Percentiles rank a stretch among this genome's conserved stretches.
Evolutionary conservation across 257 asterid species (phyloP).

Genomic region (Rubia yunnanensis): DNA sequence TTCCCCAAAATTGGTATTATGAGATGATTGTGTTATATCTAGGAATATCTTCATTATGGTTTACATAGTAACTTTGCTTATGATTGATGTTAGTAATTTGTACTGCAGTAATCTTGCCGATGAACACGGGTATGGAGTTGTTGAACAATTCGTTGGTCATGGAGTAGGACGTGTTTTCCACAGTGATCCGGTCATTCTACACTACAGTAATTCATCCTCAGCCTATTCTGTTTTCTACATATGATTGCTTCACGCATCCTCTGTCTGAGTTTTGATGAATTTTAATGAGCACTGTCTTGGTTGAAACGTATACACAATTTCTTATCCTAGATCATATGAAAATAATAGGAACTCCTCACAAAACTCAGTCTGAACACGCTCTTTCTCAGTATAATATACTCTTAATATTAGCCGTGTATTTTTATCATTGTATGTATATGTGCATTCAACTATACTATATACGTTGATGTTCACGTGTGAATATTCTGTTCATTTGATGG

Average conservation of each 20-base stretch:
- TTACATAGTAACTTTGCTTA: neutral
- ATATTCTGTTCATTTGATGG: neutral
- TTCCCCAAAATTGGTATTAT: constrained; percentile 5
- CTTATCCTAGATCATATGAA: too few species aligned
- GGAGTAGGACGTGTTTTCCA: constrained; percentile 94
- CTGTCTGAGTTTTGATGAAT: neutral
- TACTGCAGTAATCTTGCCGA: constrained; percentile 77
- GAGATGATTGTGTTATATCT: neutral
- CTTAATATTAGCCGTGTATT: too few species aligned
- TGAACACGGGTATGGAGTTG: constrained; percentile 72
- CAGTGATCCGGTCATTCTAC: constrained; percentile 82
- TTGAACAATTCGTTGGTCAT: constrained; percentile 89
- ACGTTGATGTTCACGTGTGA: neutral
- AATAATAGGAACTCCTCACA: too few species aligned
- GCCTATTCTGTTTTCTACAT: neutral
- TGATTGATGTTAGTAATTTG: constrained; percentile 19
- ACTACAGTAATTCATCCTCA: constrained; percentile 47
- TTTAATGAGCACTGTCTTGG: neutral
- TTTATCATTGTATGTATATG: neutral
- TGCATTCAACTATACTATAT: neutral
- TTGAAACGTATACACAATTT: too few species aligned
- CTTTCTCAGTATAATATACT: too few species aligned
- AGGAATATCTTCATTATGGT: neutral
- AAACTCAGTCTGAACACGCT: too few species aligned
- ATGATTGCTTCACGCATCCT: neutral